Conservation (phyloP, 2,329 filamentous ascomycete genomes). For the Septoria petroselini region DNA sequence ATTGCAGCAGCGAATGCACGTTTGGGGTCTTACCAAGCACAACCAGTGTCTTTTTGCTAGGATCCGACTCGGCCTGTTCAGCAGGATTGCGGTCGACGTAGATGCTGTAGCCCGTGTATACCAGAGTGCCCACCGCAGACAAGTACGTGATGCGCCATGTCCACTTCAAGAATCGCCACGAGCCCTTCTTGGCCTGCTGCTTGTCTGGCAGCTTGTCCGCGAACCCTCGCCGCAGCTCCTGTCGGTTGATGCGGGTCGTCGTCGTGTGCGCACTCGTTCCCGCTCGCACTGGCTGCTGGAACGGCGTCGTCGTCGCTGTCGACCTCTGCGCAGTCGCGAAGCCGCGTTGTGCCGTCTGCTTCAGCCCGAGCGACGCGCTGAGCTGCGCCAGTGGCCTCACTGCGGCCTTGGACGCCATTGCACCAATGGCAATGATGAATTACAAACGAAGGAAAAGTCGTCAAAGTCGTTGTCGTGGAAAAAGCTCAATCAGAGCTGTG, state of each 20-base stretch:
- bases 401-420: conserved; percentile 32
- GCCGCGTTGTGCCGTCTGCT: conserved; percentile 25
- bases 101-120: conserved; percentile 74
- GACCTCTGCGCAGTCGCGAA: conserved; percentile 25
- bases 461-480: neutral
- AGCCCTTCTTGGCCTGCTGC: conserved; percentile 49
- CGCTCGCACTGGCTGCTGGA: conserved; percentile 24
- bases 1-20: neutral
- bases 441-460: neutral
- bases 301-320: conserved; percentile 18
- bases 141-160: conserved; percentile 80
- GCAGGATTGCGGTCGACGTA: conserved; percentile 77
- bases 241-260: conserved; percentile 16
- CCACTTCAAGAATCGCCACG: conserved; percentile 70
- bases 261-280: conserved; percentile 13
- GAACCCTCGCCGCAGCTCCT: conserved; percentile 32
- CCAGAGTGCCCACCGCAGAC: conserved; percentile 65
- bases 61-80: conserved; percentile 75
- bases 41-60: conserved; percentile 93
- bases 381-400: conserved; percentile 30
- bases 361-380: conserved; percentile 27
- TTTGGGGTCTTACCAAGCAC: conserved; percentile 71
- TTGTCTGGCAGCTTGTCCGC: conserved; percentile 34
- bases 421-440: conserved; percentile 9
- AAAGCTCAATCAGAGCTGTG: neutral